A percentile compares a stretch with the other conserved stretches of the same genome.
These are phyloP conservation scores for Lactuca sativa DNA, from an alignment of 129 eudicot genomes.

Conservation along the genomic window DNA sequence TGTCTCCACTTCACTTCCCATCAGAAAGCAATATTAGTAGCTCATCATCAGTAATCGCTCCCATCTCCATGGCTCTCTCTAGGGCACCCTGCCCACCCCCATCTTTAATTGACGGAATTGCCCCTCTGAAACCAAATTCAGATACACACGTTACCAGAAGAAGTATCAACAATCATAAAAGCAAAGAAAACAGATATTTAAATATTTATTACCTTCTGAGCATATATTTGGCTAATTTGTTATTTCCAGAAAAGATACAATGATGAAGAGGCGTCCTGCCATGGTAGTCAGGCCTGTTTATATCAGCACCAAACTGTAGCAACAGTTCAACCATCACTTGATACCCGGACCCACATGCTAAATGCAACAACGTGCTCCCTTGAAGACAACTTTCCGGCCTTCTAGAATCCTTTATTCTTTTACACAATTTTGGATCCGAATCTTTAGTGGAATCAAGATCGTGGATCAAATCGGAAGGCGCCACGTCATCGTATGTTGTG, in stretches of 20 bases:
- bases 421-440: slow-evolving; percentile 53
- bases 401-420: slow-evolving; percentile 37
- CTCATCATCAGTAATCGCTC: slow-evolving; percentile 92
- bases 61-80: slow-evolving; percentile 97
- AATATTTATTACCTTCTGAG: slow-evolving; percentile 69
- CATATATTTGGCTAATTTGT: slow-evolving; percentile 75
- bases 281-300: slow-evolving; percentile 73
- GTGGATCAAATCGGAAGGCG: slow-evolving; percentile 39
- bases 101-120: slow-evolving; percentile 66
- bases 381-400: slow-evolving; percentile 62
- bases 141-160: not conserved
- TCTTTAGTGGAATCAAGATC: slow-evolving; percentile 30
- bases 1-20: slow-evolving; percentile 38
- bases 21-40: slow-evolving; percentile 77
- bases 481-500: slow-evolving; percentile 64
- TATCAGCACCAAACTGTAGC: slow-evolving; percentile 87
- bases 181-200: too few species aligned
- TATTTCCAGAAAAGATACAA: slow-evolving; percentile 66
- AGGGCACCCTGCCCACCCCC: slow-evolving; percentile 79
- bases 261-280: slow-evolving; percentile 93
- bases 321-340: slow-evolving; percentile 82
- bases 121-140: slow-evolving; percentile 60
- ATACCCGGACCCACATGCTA: slow-evolving; percentile 68
- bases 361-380: slow-evolving; percentile 81
- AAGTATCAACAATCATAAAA: not conserved